Percentiles rank a stretch among this genome's conserved stretches.
Conservation (phyloP, 345 rosid genomes). For the Carallia brachiata region DNA sequence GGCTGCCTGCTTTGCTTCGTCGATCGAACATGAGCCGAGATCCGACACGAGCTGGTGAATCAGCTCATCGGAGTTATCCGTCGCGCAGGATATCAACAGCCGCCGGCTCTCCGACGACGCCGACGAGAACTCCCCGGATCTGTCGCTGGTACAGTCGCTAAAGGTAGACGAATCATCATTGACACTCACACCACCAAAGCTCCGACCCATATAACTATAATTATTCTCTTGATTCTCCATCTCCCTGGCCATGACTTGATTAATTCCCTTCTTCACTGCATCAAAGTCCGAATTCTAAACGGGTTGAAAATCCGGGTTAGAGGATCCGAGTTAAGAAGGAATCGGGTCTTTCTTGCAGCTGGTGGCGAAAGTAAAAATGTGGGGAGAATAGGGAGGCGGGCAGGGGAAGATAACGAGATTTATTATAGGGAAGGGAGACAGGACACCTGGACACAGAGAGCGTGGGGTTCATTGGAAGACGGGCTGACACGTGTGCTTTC, state of each 20-base stretch:
- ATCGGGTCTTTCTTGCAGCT: neutral
- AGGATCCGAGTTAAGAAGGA: neutral
- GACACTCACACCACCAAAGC: conserved; percentile 33
- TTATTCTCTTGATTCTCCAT: conserved; percentile 30
- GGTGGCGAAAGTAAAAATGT: conserved; percentile 1
- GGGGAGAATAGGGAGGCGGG: neutral
- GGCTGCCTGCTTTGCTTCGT: conserved; percentile 91
- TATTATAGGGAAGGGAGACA: conserved; percentile 7
- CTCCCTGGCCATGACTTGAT: conserved; percentile 29
- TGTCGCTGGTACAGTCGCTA: conserved; percentile 91
- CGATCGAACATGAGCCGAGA: conserved; percentile 72
- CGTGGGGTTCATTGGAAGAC: conserved; percentile 7
- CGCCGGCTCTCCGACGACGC: conserved; percentile 65
- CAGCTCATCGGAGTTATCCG: conserved; percentile 45
- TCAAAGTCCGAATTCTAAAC: neutral
- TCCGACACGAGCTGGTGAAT: conserved; percentile 64
- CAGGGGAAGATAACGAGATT: neutral
- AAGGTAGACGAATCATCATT: conserved; percentile 69
- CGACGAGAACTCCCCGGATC: conserved; percentile 85
- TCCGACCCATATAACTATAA: conserved; percentile 47
- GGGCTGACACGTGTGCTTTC: conserved; percentile 40
- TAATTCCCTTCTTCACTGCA: conserved; percentile 12
- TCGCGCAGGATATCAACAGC: conserved; percentile 56
- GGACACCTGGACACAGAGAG: conserved; percentile 29
- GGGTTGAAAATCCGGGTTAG: neutral